Evolutionary conservation across 805 yeast species (phyloP).

Genomic region (Alloascoidea hylecoeti): DNA sequence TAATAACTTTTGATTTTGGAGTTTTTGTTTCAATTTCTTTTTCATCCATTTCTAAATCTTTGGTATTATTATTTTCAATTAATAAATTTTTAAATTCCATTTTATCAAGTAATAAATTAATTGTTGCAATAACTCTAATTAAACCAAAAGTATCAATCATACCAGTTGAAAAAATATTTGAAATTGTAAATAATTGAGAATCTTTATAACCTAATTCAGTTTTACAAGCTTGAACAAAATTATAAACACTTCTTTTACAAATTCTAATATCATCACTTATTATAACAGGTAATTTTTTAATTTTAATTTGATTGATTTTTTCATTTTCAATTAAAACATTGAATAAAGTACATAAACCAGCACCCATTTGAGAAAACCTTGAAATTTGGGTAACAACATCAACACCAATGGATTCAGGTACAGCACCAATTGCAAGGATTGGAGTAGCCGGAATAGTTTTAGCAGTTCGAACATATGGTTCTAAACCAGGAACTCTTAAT

Average conservation of each 20-base stretch:
- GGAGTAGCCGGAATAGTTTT: constrained; percentile 12
- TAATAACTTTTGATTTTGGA: constrained; percentile 65
- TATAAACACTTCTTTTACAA: constrained; percentile 83
- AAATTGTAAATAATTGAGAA: constrained; percentile 76
- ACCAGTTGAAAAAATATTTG: constrained; percentile 74
- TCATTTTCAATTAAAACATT: constrained; percentile 39
- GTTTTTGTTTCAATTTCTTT: constrained; percentile 27
- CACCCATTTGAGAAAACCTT: constrained; percentile 82
- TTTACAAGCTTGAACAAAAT: constrained; percentile 79
- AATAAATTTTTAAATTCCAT: constrained; percentile 11
- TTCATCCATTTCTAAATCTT: neutral
- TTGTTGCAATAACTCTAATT: constrained; percentile 59
- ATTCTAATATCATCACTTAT: constrained; percentile 44
- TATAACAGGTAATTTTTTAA: neutral
- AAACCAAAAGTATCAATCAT: constrained; percentile 47
- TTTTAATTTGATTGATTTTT: constrained; percentile 63
- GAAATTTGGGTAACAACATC: constrained; percentile 92
- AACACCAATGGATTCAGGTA: constrained; percentile 44
- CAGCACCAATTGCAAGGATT: constrained; percentile 50
- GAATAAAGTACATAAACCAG: constrained; percentile 78
- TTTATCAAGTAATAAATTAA: constrained; percentile 45
- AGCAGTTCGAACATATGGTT: constrained; percentile 20
- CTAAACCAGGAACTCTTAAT: constrained; percentile 46
- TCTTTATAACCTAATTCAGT: constrained; percentile 60
- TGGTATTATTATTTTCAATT: constrained; percentile 2